phyloP scores from a whole-genome alignment of 345 rosid species.

The Melaleuca quinquenervia region DNA sequence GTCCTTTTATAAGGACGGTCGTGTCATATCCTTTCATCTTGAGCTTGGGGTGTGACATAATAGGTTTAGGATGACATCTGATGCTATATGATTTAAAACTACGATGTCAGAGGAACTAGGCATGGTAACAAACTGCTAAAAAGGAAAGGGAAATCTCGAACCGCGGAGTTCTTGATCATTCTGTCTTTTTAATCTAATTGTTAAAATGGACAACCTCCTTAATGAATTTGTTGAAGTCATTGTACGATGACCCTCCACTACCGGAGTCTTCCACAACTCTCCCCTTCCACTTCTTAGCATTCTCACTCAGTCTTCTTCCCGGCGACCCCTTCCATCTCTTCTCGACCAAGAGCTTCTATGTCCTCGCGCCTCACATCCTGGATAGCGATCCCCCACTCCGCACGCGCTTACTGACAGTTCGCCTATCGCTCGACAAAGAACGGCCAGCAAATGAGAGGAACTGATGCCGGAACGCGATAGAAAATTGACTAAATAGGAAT shows the following conservation, averaged over 20 bases:
- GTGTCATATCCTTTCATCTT: too few species aligned
- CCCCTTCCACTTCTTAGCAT: constrained; percentile 16
- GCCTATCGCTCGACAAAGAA: constrained; percentile 21
- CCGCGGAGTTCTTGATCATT: neutral
- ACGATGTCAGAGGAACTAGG: neutral
- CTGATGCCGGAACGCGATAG: too few species aligned
- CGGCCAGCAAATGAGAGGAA: constrained; percentile 19
- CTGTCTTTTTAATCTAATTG: neutral
- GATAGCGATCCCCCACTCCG: constrained; percentile 10
- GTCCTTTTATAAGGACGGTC: too few species aligned
- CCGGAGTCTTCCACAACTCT: constrained; percentile 9
- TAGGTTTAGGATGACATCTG: neutral
- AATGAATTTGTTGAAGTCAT: constrained; percentile 5
- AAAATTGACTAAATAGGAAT: too few species aligned
- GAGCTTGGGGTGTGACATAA: too few species aligned
- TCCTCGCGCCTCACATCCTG: constrained; percentile 9
- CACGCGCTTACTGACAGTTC: constrained; percentile 7
- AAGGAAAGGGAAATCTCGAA: neutral
- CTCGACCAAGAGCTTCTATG: constrained; percentile 1
- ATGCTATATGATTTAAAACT: neutral
- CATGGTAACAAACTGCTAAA: neutral
- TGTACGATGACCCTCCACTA: constrained; percentile 7
- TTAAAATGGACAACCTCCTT: neutral
- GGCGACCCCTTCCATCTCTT: constrained; percentile 4
- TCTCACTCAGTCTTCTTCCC: constrained; percentile 8